These are phyloP conservation scores for Colletotrichum tabaci DNA, from an alignment of 2,329 filamentous ascomycete genomes.

Conservation along the genomic window DNA sequence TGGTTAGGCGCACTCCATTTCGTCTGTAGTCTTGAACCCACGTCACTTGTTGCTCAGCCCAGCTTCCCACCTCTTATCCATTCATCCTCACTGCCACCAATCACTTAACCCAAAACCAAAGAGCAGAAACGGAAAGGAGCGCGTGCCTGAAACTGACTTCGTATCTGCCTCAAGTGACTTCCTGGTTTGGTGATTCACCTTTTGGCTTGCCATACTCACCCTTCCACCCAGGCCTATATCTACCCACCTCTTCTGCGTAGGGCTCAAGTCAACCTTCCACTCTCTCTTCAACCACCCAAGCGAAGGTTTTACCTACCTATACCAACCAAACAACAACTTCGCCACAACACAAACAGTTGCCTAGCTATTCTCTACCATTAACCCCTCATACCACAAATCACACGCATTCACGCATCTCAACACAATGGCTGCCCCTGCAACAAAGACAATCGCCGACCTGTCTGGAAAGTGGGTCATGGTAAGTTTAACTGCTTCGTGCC, in stretches of 20 bases:
- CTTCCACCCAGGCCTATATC: constrained; percentile 10
- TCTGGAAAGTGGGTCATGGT: constrained; percentile 80
- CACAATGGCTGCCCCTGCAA: constrained; percentile 79
- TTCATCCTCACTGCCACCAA: constrained; percentile 5
- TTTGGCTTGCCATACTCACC: constrained; percentile 16
- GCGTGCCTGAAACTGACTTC: constrained; percentile 15
- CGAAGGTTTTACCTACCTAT: background rate
- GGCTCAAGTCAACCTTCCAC: background rate
- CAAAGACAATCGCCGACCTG: constrained; percentile 77
- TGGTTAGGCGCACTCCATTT: constrained; percentile 2
- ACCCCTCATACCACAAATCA: background rate
- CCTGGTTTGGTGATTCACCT: constrained; percentile 24
- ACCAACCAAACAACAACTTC: background rate
- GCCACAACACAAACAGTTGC: background rate
- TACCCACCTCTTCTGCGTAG: constrained; percentile 9
- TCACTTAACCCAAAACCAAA: background rate
- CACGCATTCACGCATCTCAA: constrained; percentile 3
- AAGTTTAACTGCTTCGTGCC: constrained; percentile 49
- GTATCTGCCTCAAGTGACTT: constrained; percentile 19
- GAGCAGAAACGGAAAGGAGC: background rate
- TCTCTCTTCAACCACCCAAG: background rate
- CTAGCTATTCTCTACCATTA: background rate
- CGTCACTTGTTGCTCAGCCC: constrained; percentile 4
- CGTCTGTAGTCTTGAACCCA: background rate
- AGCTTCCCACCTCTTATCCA: background rate